Conservation (phyloP, 306 rosid species). For the Geum urbanum region DNA sequence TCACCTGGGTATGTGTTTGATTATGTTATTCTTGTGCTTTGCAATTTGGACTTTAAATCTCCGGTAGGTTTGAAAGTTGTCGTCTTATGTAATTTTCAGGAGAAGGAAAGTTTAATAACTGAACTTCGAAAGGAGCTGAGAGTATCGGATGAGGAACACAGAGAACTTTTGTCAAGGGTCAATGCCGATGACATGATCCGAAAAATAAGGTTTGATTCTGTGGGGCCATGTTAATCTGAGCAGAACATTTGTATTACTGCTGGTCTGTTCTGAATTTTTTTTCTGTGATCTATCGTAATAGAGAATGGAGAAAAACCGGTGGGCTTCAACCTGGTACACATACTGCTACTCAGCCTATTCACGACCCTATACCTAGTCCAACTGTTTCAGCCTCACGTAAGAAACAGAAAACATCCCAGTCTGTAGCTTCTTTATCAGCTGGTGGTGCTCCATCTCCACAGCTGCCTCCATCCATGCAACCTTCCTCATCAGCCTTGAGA, state of each 20-base stretch:
- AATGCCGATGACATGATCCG: constrained; percentile 47
- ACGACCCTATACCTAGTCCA: constrained; percentile 74
- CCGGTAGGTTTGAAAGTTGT: constrained; percentile 3
- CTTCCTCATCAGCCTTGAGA: constrained; percentile 53
- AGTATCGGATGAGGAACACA: constrained; percentile 53
- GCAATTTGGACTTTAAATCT: not conserved
- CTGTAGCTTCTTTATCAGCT: constrained; percentile 47
- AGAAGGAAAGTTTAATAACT: constrained; percentile 49
- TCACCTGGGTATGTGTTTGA: constrained; percentile 45
- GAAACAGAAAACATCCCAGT: constrained; percentile 80
- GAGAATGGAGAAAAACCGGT: constrained; percentile 92
- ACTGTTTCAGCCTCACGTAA: constrained; percentile 80
- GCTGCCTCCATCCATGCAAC: constrained; percentile 45
- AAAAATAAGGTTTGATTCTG: constrained; percentile 39
- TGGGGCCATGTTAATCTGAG: constrained; percentile 17
- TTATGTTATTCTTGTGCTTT: constrained; percentile 5
- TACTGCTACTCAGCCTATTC: constrained; percentile 65
- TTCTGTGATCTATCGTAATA: constrained; percentile 30
- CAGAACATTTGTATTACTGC: not conserved
- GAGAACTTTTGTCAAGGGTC: constrained; percentile 49
- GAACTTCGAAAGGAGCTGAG: constrained; percentile 54
- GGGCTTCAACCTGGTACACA: constrained; percentile 57
- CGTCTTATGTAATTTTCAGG: constrained; percentile 26
- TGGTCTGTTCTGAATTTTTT: constrained; percentile 11
- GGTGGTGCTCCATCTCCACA: constrained; percentile 61